phyloP scores from a whole-genome alignment of 73 alveolate species.

The Blepharisma japonicum region DNA sequence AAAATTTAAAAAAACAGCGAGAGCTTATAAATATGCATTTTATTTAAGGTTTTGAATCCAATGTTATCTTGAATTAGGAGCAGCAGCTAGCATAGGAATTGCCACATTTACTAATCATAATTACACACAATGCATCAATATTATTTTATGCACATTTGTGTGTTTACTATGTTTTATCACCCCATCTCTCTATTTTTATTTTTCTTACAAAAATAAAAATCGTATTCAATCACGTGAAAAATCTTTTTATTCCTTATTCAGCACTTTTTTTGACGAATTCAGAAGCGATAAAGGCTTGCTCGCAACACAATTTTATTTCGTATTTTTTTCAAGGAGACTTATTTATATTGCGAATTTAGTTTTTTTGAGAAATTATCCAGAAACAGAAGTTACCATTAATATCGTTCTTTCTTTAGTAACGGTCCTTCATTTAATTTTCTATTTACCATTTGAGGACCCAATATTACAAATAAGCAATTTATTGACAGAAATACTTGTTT shows the following conservation, averaged over 20 bases:
- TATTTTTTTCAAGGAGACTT: slow-evolving; percentile 8
- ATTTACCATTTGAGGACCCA: too few species aligned
- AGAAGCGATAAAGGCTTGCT: background rate
- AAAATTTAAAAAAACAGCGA: background rate
- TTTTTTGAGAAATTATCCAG: background rate
- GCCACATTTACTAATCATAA: background rate
- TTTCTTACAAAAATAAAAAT: background rate
- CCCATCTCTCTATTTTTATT: background rate
- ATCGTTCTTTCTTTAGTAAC: background rate
- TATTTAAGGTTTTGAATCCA: background rate
- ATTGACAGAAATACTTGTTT: too few species aligned
- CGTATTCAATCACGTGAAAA: background rate
- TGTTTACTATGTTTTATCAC: background rate
- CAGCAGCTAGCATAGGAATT: background rate
- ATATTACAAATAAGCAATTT: too few species aligned
- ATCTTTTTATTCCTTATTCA: background rate
- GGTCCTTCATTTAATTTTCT: too few species aligned
- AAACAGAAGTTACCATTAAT: background rate
- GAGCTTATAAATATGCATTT: background rate
- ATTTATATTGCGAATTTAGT: background rate
- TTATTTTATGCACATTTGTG: background rate
- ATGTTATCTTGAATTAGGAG: slow-evolving; percentile 2
- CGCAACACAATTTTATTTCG: background rate
- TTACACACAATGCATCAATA: background rate
- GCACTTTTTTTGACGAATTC: background rate